Conservation (phyloP, 202 grass and related monocot genomes). For the Thinopyrum obtusiflorum region DNA sequence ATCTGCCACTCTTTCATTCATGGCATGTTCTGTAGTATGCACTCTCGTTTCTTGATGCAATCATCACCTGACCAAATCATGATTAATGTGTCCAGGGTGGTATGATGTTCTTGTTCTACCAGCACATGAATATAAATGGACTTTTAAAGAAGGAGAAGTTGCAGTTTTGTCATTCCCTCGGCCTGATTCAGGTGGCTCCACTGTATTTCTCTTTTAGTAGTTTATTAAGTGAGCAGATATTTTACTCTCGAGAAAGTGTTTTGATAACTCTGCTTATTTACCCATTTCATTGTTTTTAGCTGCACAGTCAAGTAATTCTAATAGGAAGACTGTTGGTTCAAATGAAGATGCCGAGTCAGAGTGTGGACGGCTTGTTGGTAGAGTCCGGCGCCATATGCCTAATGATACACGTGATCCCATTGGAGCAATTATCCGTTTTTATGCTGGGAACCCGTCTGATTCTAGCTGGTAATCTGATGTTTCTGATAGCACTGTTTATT, state of each 20-base stretch:
- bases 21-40: background rate
- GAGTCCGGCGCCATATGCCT: constrained; percentile 80
- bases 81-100: constrained; percentile 64
- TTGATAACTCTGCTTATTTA: background rate
- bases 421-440: constrained; percentile 94
- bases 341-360: constrained; percentile 58
- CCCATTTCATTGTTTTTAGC: constrained; percentile 29
- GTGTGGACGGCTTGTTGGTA: constrained; percentile 76
- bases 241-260: constrained; percentile 8
- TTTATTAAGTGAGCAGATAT: background rate
- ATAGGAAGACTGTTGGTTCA: constrained; percentile 44
- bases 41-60: background rate
- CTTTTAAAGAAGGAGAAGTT: constrained; percentile 98
- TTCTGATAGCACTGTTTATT: background rate
- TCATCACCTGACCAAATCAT: constrained; percentile 12
- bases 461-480: constrained; percentile 56
- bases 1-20: constrained; percentile 12
- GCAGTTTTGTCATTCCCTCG: constrained; percentile 75
- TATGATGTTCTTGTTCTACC: constrained; percentile 86
- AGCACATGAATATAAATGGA: constrained; percentile 82
- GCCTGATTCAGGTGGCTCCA: constrained; percentile 67
- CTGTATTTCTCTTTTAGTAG: background rate
- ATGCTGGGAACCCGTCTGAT: constrained; percentile 80
- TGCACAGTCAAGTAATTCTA: constrained; percentile 70
- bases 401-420: constrained; percentile 79